Percentiles rank a stretch among this genome's conserved stretches.
These are phyloP conservation scores for Saccharomycopsis selenospora DNA, from an alignment of 805 yeast species.

Conservation along the genomic window DNA sequence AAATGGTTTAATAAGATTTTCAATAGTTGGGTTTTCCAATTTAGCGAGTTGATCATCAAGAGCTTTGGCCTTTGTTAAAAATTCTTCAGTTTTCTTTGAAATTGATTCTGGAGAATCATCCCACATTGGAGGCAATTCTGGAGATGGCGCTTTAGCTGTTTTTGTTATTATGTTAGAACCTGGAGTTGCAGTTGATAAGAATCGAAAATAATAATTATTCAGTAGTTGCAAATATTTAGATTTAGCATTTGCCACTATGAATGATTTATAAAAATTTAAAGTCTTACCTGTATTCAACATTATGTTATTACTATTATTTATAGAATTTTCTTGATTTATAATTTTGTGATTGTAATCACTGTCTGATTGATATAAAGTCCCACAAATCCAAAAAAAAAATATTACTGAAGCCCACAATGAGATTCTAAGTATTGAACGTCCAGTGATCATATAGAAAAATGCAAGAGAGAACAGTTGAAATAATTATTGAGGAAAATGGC, in stretches of 20 bases:
- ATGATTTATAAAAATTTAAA: background rate
- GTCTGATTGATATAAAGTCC: conserved; percentile 13
- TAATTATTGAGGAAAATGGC: too few relatives aligned
- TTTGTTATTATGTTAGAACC: conserved; percentile 3
- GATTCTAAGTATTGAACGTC: background rate
- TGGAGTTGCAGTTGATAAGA: background rate
- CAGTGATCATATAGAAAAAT: conserved; percentile 2
- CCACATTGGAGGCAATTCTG: conserved; percentile 52
- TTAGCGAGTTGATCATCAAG: conserved; percentile 50
- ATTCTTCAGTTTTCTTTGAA: conserved; percentile 33
- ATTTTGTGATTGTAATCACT: conserved; percentile 4
- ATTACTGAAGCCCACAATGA: conserved; percentile 1
- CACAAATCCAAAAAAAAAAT: conserved; percentile 18
- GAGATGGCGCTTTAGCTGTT: conserved; percentile 25
- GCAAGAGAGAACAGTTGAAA: too few relatives aligned
- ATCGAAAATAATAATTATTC: background rate
- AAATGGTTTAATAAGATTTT: conserved; percentile 46
- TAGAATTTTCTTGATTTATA: conserved; percentile 2
- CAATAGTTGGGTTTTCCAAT: conserved; percentile 45
- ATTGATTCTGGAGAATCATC: conserved; percentile 47
- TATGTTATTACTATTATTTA: background rate
- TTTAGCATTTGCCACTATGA: background rate
- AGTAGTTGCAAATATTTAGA: background rate
- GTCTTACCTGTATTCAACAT: conserved; percentile 17
- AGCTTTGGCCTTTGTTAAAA: conserved; percentile 37